Base-by-base conservation (phyloP, 2,329 filamentous ascomycete species). In the Pestalotiopsis sp. region DNA sequence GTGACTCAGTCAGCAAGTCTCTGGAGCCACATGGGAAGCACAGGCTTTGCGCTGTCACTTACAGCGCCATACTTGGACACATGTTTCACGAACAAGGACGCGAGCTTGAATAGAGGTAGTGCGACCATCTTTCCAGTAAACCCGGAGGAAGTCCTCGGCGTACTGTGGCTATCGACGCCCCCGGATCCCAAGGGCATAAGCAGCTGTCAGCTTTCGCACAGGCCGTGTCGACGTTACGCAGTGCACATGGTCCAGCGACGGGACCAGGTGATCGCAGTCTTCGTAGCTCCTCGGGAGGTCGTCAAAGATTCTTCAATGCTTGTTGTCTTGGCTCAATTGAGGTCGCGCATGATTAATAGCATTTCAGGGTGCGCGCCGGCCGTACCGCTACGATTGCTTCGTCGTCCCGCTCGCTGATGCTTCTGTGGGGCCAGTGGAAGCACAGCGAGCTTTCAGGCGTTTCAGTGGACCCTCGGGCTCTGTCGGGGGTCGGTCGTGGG, bases 31-130 rank as follows among this genome's bases (percentile, higher is more conserved):
- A 9, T 31, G 66, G 66, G 25, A 39, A 4, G 6, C 6, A 20
- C 17, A 13, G 45, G 45, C 41, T 3, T 11, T 14, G 11, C 38
- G 52, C 31, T n/a, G n/a, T 36, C 61, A 80, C 88, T 73, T 86
- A 91, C 89, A 67, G 90, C 89, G 76, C 89, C 89, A 83, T 91
- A 91, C 80, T 91, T 91, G 68, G 89, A 91, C 66, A 91, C 80
- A 76, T 91, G 89, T 73, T 88, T 86, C 75, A 91, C 83, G 72
- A 91, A 89, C 61, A 91, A 83, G 68, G 89, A 79, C 25, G 86
- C 89, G 72, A 91, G 87, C 81, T 92, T 92, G 80, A 92, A 92
- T 20, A 92, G 82, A 23, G 90, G 90, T 52, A 92, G 82, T 68
- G 89, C 85, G 59, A 91, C 89, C 90, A 92, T 91, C 62, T 73